Conservation (phyloP, 2,329 filamentous ascomycete genomes). For the Niveomyces coronatus region DNA sequence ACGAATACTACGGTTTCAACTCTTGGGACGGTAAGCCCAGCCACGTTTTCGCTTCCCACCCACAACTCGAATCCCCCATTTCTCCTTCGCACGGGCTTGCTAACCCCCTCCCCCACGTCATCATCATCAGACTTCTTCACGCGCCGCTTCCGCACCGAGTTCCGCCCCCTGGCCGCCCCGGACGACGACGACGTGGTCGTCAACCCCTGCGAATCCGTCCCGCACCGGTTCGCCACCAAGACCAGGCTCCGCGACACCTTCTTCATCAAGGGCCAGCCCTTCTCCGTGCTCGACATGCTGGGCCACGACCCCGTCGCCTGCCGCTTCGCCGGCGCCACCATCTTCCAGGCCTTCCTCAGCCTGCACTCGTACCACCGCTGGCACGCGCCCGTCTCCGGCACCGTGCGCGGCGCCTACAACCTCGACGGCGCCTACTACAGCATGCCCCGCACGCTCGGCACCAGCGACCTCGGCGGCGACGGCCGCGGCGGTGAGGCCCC, state of each 20-base stretch:
- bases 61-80: no score
- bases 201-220: slow-evolving; percentile 55
- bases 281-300: slow-evolving; percentile 55
- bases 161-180: slow-evolving; percentile 47
- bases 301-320: slow-evolving; percentile 40
- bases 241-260: slow-evolving; percentile 50
- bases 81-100: slow-evolving; percentile 3
- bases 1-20: slow-evolving; percentile 47
- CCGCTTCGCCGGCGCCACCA: slow-evolving; percentile 50
- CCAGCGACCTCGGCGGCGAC: slow-evolving; percentile 16
- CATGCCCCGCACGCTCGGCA: slow-evolving; percentile 36
- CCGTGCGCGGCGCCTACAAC: slow-evolving; percentile 45
- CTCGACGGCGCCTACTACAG: slow-evolving; percentile 59
- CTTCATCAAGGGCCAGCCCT: slow-evolving; percentile 60
- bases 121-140: slow-evolving; percentile 49
- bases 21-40: slow-evolving; percentile 51
- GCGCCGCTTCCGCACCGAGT: slow-evolving; percentile 38
- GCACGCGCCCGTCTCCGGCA: slow-evolving; percentile 59
- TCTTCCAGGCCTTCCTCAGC: slow-evolving; percentile 62
- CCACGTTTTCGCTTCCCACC: not conserved
- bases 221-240: slow-evolving; percentile 39
- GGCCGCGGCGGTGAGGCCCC: slow-evolving; percentile 26
- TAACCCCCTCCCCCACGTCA: slow-evolving; percentile 11
- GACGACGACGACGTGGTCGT: slow-evolving; percentile 44
- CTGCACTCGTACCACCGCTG: slow-evolving; percentile 62